Conservation (phyloP, 257 asterid species). For the Solanum chaucha region DNA sequence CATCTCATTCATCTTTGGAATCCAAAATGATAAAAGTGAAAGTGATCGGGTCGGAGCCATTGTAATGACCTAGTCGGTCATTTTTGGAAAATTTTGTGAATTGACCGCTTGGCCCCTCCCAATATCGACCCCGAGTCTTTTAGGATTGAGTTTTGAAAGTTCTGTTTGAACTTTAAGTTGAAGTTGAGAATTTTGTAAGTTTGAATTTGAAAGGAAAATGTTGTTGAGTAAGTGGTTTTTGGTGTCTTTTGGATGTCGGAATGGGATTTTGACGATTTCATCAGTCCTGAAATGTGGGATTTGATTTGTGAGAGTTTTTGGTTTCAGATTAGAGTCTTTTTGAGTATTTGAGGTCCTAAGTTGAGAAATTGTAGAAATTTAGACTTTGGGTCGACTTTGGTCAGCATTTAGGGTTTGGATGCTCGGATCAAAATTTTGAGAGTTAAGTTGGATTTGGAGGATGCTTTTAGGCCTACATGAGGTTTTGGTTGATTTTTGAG, state of each 20-base stretch:
- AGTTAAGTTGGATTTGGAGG: background rate
- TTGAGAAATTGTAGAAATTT: background rate
- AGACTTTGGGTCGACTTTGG: background rate
- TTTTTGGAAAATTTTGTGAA: too few species aligned
- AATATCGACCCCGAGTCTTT: background rate
- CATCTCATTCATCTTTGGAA: background rate
- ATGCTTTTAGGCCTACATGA: background rate
- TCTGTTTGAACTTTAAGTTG: background rate
- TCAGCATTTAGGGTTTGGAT: too few species aligned
- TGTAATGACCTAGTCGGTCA: background rate
- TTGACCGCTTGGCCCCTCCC: background rate
- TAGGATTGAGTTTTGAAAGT: background rate
- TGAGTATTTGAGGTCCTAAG: background rate
- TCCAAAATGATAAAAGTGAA: background rate
- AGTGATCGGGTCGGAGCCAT: background rate
- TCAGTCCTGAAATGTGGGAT: background rate
- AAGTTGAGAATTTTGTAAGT: background rate
- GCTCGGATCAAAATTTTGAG: accelerated
- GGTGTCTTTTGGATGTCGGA: background rate
- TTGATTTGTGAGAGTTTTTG: accelerated
- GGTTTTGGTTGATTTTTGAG: background rate
- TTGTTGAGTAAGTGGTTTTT: background rate
- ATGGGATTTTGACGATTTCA: background rate
- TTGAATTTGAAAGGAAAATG: background rate
- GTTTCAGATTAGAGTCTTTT: too few species aligned